Conservation (phyloP, 805 yeast species). For the Starmerella floricola region DNA sequence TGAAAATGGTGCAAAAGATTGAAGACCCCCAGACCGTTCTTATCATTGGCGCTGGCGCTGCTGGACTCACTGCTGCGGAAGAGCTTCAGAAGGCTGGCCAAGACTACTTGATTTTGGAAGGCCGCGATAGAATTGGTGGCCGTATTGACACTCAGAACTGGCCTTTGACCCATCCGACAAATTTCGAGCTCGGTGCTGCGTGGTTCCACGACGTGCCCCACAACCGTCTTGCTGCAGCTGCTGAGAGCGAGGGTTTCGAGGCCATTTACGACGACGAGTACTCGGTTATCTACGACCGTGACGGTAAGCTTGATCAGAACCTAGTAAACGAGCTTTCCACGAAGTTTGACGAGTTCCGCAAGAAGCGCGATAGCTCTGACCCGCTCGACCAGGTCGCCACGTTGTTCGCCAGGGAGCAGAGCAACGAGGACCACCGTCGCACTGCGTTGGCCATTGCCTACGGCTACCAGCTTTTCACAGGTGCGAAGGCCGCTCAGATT, state of each 20-base stretch:
- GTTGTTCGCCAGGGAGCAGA: constrained; percentile 8
- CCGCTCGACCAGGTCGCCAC: constrained; percentile 15
- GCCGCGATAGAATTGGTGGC: constrained; percentile 28
- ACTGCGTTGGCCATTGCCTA: constrained; percentile 12
- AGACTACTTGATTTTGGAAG: constrained; percentile 25
- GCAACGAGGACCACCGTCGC: constrained; percentile 11
- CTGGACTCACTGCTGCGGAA: constrained; percentile 28
- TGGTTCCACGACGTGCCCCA: constrained; percentile 24
- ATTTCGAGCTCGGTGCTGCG: constrained; percentile 23
- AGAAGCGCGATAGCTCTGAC: constrained; percentile 7
- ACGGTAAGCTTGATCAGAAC: constrained; percentile 17
- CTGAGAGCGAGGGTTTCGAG: constrained; percentile 16
- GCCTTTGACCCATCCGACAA: constrained; percentile 13
- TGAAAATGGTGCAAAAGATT: constrained; percentile 1
- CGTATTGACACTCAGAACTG: constrained; percentile 20
- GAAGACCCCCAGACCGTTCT: constrained; percentile 14
- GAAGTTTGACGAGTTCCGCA: constrained; percentile 17
- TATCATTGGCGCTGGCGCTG: constrained; percentile 28
- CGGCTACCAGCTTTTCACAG: constrained; percentile 10
- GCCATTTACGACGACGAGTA: constrained; percentile 20
- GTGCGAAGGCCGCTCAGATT: constrained; percentile 10
- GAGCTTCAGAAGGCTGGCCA: constrained; percentile 19
- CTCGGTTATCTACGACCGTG: constrained; percentile 13
- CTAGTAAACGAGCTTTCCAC: constrained; percentile 8
- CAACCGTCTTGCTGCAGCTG: constrained; percentile 19